Evolutionary conservation across 2,329 filamentous ascomycete species (phyloP), one percentile per base, ranked within the genome.

Genomic region (Blumeriella jaapii): DNA sequence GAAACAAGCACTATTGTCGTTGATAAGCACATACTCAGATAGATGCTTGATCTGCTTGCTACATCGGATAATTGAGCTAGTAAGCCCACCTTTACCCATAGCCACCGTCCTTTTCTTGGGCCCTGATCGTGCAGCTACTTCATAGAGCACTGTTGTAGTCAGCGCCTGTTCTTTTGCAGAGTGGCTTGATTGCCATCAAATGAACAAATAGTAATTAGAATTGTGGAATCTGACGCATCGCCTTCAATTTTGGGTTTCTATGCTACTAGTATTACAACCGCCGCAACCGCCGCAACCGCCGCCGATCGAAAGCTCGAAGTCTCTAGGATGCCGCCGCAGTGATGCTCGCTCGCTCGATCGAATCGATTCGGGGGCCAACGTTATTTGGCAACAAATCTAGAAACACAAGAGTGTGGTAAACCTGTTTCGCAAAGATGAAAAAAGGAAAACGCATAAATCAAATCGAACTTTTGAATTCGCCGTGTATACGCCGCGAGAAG

Each of bases 331-430:
- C 36, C 22, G 30, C 30, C 18, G 30, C 20, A 19, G 13, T 29
- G 24, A 19, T 38, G 26, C 30, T 37, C 35, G 26, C 30, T 37
- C 35, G 35, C 12, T 38, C 32, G 36, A 47, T 47, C 41, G 42
- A 35, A 40, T 40, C 34, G 33, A 36, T 30, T 33, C 34, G 38
- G 31, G 34, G 34, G 25, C 31, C 24, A 34, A 36, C 24, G 34
- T 13, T 26, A 29, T 30, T 32, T 41, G 44, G 41, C 41, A 47
- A 44, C 46, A 41, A 45, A 54, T 51, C 53, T 51, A 52, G 44
- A 55, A 55, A 50, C 47, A 53, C 48, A 54, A 44, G 23, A 36
- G 42, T 48, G 45, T 48, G 52, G 46, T 38, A 24, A n/a, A 19
- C 27, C 12, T 50, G 45, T 46, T 36, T 47, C 44, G 23, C 43